Conservation (phyloP, 1,139 yeast species). For the Blastobotrys buckinghamii region DNA sequence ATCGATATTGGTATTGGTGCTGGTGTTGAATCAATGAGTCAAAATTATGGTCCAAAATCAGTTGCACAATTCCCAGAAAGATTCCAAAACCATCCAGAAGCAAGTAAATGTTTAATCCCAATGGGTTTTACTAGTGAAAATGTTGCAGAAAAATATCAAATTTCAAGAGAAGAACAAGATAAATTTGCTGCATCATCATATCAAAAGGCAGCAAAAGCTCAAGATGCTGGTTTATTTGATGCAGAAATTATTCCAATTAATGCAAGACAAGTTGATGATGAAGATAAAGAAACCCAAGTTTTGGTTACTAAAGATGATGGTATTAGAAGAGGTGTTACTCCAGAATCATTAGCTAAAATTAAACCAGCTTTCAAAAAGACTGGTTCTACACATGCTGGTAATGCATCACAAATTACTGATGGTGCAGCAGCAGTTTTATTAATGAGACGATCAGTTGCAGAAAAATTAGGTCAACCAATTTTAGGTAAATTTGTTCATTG, state of each 20-base stretch:
- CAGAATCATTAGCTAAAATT: constrained; percentile 63
- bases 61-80: constrained; percentile 56
- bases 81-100: constrained; percentile 41
- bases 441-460: constrained; percentile 85
- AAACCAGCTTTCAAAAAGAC: constrained; percentile 82
- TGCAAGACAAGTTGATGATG: constrained; percentile 33
- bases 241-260: constrained; percentile 83
- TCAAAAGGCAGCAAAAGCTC: constrained; percentile 71
- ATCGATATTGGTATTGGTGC: constrained; percentile 86
- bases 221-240: constrained; percentile 62
- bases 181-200: constrained; percentile 38
- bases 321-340: constrained; percentile 81
- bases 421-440: constrained; percentile 90
- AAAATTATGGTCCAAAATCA: constrained; percentile 71
- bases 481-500: constrained; percentile 74
- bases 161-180: constrained; percentile 39
- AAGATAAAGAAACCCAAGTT: constrained; percentile 37
- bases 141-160: constrained; percentile 46
- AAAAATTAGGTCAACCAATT: constrained; percentile 58
- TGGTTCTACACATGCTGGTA: constrained; percentile 92
- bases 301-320: constrained; percentile 79
- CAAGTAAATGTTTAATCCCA: constrained; percentile 66
- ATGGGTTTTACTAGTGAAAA: constrained; percentile 92
- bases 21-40: constrained; percentile 91
- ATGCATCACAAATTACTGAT: constrained; percentile 91